Evolutionary conservation across 805 yeast species (phyloP), one percentile per base, ranked within the genome.

Genomic region (Nakazawaea molendinolei): DNA sequence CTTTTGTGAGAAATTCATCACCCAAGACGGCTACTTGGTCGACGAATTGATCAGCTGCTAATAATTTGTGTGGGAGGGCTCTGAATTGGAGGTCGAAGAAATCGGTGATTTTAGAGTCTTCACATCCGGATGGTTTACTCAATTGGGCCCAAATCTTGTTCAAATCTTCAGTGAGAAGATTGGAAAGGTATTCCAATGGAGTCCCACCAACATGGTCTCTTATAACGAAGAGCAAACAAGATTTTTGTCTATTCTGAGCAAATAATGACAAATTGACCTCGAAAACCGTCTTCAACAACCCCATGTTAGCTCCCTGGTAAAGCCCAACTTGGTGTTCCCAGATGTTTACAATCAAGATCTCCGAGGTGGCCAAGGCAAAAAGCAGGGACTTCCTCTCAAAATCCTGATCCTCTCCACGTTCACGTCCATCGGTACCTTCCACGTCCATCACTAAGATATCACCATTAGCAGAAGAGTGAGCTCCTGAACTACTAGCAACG

Each of bases 381-480:
- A 92, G 63, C 0, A 97, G 97, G 1, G 96, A 89, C 49, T 92
- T 92, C 40, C 98, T 74, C 60, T 92, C 98, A 57, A 92, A 92
- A 60, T 92, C 98, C 59, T 92, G 97, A 58, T 92, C 97, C 50
- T 92, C 98, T 18, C 97, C 97, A 38, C 97, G 74, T 60, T 92
- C 98, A 42, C 96, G 73, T 33, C 98, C 97, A 61, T 92, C 98
- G 1, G 97, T 89, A 33, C 98, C 98, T 61, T 92, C 98, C n/a
- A 92, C 97, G 54, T 92, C 98, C 71, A 92, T 72, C 2, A 92
- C 94, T 43, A 86, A 70, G 8, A 86, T 65, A 44, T 76, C 47
- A 16, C 44, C 40, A 13, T 49, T 40, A 4, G 38, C 34, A 5
- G 33, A 23, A 4, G 39, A 28, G 2, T 19, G 33, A 12, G 44